Evolutionary conservation across 768 basidiomycete species (phyloP), one percentile per base, ranked within the genome.

Genomic region (Naganishia kalamii): DNA sequence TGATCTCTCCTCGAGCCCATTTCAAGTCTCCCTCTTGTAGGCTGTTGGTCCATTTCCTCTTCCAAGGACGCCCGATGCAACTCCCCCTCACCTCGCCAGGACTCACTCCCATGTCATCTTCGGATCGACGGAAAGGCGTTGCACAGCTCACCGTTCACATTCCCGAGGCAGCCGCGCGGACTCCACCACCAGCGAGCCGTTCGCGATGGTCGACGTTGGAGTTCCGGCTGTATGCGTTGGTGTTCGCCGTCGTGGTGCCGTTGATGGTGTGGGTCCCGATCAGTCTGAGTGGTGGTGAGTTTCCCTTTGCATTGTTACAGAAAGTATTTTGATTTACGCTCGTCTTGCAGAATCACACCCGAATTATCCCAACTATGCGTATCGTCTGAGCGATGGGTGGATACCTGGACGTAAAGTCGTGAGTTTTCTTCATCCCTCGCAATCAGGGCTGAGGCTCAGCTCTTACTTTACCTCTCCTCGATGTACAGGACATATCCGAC

Each of bases 401-500:
- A 76, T 98, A 21, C 85, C 86, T 68, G 88, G 86, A 41, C 85
- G 90, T 32, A 76, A 81, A 74, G 83, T 93, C 13, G 93, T 94
- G 72, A 79, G 88, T 82, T 5, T 25, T 30, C 40, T 35, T 37
- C 40, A 25, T 12, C 44, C 47, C 11, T 44, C 10, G 40, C 5
- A 44, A 44, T 10, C 43, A 27, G 23, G 27, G 23, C 21, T 19
- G 21, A 40, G 27, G 7, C 23, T 33, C 17, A 17, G 10, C 21
- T 10, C 13, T 17, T 25, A 2, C 48, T 63, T 32, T 41, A n/a
- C 25, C 7, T 1, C 6, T 25, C 30, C 46, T 4, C 23, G 23
- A 30, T 7, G 23, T 17, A 25, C 69, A 97, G 94, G 96, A 99
- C 77, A 89, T 88, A 73, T 91, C 89, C 68, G 96, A 98, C 72